Base-by-base conservation (phyloP, 306 rosid genomes). In the Begonia fuchsioides region DNA sequence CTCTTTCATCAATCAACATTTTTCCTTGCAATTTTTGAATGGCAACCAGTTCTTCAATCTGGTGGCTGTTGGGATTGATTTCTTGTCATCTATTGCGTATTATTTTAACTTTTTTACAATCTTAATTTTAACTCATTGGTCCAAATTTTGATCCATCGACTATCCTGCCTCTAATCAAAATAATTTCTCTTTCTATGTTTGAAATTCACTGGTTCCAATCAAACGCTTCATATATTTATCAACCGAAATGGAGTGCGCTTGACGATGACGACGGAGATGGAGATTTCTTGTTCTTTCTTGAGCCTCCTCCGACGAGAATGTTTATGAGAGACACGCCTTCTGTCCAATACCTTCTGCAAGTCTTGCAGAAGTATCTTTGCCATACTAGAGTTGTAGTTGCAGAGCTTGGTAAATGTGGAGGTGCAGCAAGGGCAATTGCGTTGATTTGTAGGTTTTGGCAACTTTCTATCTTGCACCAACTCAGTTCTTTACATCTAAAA, bases 261-360 rank as follows among this genome's bases (percentile, higher is more conserved):
- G 75, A 13, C 19, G 75, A 50, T 3, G 81, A 16, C 12, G n/a
- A n/a, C n/a, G n/a, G n/a, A n/a, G 53, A 19, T 0, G 43, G 10
- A 1, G 69, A 6, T 52, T 69, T 85, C 66, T 74, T 79, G 72
- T 90, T 85, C 76, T 85, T 90, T 52, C 98, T 72, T 2, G 98
- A 90, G 14, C 96, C 98, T 10, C 98, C 98, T 15, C 98, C 98
- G 61, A 90, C 98, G 0, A 96, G 98, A 46, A 90, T 87, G 41
- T 79, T 90, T 43, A 95, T 72, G 38, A 90, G 83, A 40, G 98
- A 76, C 20, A 95, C 98, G 32, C 98, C 98, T 73, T 90, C 96
- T 13, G 98, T 90, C 98, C 98, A 90, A 47, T 90, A 90, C 76
- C 98, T 80, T 68, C 98, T 83, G 50, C 98, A 90, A 9, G 87